phyloP scores from a whole-genome alignment of 2,329 filamentous ascomycete genomes.

The Curvularia eragrostidis region DNA sequence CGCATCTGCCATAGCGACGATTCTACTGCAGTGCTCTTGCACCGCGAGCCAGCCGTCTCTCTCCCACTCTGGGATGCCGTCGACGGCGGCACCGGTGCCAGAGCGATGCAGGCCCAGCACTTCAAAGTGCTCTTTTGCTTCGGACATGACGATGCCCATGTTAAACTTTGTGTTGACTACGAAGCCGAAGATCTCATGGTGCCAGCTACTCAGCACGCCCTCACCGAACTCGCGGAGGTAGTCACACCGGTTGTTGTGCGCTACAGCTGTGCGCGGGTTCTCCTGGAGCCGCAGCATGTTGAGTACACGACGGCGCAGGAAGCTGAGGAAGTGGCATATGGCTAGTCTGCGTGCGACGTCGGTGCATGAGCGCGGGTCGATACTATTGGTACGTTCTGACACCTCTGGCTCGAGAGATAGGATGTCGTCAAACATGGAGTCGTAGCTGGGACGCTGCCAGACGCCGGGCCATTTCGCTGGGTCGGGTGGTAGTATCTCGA shows the following conservation, averaged over 20 bases:
- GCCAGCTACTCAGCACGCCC: constrained; percentile 1
- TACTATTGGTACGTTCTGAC: not conserved
- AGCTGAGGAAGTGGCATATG: constrained; percentile 3
- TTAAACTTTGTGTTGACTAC: constrained; percentile 8
- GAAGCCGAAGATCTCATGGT: constrained; percentile 1
- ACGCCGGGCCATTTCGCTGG: not conserved
- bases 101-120: not conserved
- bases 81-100: not conserved
- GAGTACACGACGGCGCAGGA: constrained; percentile 3
- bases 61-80: constrained; percentile 2
- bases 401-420: not conserved
- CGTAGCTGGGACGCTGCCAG: constrained; percentile 1
- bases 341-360: constrained; percentile 7
- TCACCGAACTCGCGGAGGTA: constrained; percentile 5
- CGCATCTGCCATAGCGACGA: not conserved
- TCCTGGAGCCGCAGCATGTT: constrained; percentile 5
- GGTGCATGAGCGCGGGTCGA: constrained; percentile 1
- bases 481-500: not conserved
- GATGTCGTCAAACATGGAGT: constrained; percentile 5
- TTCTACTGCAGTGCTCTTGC: not conserved
- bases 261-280: not conserved
- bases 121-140: constrained; percentile 4
- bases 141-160: constrained; percentile 4
- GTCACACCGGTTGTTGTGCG: constrained; percentile 4
- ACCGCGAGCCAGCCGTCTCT: constrained; percentile 1